Evolutionary conservation across 2,329 filamentous ascomycete genomes (phyloP).

Genomic region (Torrubiella hemipterigena): DNA sequence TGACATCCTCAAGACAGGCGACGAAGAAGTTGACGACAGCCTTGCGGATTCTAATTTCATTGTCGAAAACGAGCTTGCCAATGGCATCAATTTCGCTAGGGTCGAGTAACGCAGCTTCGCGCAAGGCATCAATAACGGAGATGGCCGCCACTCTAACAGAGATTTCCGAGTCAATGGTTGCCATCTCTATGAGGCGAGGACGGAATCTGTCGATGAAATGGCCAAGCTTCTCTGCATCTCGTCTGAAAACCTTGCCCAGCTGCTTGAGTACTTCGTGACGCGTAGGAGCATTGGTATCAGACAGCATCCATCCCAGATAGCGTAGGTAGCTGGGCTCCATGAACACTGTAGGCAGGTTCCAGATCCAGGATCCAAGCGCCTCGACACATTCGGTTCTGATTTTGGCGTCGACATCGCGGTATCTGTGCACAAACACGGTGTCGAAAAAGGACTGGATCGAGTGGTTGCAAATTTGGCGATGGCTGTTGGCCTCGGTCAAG

Average conservation of each 20-base stretch:
- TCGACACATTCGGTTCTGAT: conserved; percentile 83
- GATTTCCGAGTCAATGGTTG: conserved; percentile 71
- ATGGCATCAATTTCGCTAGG: conserved; percentile 84
- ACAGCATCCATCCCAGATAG: conserved; percentile 92
- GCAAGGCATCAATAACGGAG: conserved; percentile 68
- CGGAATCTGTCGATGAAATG: conserved; percentile 92
- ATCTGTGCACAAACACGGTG: conserved; percentile 87
- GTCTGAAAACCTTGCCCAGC: conserved; percentile 65
- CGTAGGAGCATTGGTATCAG: conserved; percentile 62
- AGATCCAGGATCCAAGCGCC: conserved; percentile 81
- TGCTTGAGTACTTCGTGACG: conserved; percentile 81
- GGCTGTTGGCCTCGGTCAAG: conserved; percentile 57
- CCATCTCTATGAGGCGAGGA: conserved; percentile 81
- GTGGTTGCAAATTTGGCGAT: conserved; percentile 56
- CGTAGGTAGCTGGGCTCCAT: conserved; percentile 83
- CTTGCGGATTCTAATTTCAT: conserved; percentile 73
- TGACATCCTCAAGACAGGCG: conserved; percentile 72
- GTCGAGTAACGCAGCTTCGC: conserved; percentile 76
- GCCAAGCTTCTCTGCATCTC: conserved; percentile 70
- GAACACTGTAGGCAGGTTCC: conserved; percentile 72
- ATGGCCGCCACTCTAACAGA: conserved; percentile 71
- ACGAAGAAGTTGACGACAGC: conserved; percentile 86
- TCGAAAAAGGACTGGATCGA: conserved; percentile 81
- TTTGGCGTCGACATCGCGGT: conserved; percentile 82
- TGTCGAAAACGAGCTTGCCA: conserved; percentile 80